These are phyloP conservation scores for Camellia sinensis DNA, from an alignment of 148 eudicot species.

Conservation along the genomic window DNA sequence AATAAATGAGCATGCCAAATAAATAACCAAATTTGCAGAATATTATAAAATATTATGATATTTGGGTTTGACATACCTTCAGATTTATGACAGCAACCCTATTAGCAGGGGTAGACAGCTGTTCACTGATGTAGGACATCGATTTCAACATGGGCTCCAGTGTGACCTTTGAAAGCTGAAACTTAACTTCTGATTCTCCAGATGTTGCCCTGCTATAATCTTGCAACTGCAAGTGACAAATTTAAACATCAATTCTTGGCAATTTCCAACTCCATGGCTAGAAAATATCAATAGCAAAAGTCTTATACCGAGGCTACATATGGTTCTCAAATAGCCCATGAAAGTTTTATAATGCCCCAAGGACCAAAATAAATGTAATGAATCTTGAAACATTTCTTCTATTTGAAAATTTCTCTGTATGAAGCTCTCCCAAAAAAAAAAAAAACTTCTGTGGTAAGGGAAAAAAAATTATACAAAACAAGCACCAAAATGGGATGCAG, in stretches of 20 bases:
- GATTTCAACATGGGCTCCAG: conserved; percentile 88
- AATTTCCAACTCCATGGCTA: background rate
- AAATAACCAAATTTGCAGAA: background rate
- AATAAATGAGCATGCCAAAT: background rate
- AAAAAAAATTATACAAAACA: background rate
- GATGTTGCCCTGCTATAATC: conserved; percentile 67
- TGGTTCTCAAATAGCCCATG: background rate
- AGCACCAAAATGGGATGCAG: background rate
- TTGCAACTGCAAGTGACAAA: conserved; percentile 61
- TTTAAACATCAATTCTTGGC: conserved; percentile 3
- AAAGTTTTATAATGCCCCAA: background rate
- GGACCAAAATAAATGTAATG: background rate
- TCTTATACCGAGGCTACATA: background rate
- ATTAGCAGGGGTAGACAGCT: conserved; percentile 73
- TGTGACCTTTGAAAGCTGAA: conserved; percentile 61
- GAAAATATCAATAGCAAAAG: background rate
- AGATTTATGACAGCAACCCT: conserved; percentile 89
- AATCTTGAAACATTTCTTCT: background rate
- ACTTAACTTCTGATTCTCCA: conserved; percentile 71
- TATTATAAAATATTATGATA: background rate
- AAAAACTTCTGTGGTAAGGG: background rate
- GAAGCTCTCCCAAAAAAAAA: background rate
- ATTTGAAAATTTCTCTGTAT: background rate
- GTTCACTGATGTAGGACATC: conserved; percentile 83
- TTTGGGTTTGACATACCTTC: conserved; percentile 48